Base-by-base conservation (phyloP, 2,329 filamentous ascomycete genomes). In the Aurifilum marmelostoma region DNA sequence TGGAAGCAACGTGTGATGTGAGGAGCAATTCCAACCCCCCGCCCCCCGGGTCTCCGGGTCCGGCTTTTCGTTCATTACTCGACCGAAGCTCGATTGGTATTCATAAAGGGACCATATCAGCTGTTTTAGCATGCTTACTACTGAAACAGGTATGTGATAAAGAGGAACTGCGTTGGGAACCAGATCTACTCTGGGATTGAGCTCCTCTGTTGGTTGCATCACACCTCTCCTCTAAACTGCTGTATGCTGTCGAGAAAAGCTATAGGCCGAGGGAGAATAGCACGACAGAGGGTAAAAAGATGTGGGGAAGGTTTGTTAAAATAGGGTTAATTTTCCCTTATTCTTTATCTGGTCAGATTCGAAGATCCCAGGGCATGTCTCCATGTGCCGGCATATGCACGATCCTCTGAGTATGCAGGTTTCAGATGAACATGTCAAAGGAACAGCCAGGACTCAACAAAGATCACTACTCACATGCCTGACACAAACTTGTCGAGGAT, bases 351-450 rank as follows among this genome's bases (percentile, higher is more conserved):
- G 12, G 24, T 56, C 24, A 9, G 27, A 56, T 18, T 56, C 27
- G 12, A 56, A 14, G 8, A n/a, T 7, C 18, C 27, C 27, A 11
- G 14, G 24, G 24, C 24, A 29, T 29, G 52, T 56, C 52, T 29
- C 52, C 52, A 29, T 56, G 24, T 56, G 27, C 52, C 24, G 52
- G 52, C 52, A 56, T 56, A 56, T 56, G 52, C 52, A 16, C 52
- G 18, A 56, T 56, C 24, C 52, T 27, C 29, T 14, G 12, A 29
- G 27, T 12, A 29, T 18, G 14, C 52, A 56, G 52, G 52, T 18
- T 29, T 27, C 27, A 27, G 24, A 56, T 56, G 52, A 56, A 56
- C 52, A 56, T 7, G 52, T 56, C 52, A 56, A 56, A 24, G 29
- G 52, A 27, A 29, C 24, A 12, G 50, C 34, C n/a, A 4, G n/a